These are phyloP conservation scores for Globisporangium uncinulatum DNA, from an alignment of 352 stramenopile species.

Conservation along the genomic window DNA sequence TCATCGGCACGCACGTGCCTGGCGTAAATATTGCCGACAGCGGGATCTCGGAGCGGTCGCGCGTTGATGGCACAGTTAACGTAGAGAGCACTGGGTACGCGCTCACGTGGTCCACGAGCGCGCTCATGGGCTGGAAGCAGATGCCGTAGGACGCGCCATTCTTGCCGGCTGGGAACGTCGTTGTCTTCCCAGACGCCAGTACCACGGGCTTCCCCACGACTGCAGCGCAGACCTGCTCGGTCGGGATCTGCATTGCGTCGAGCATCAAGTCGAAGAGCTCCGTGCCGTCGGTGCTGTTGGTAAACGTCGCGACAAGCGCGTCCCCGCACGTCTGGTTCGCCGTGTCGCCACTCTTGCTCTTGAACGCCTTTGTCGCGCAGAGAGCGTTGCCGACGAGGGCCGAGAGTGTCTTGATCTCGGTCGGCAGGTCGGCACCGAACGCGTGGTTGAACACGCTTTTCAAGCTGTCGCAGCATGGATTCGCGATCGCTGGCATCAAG, in stretches of 20 bases:
- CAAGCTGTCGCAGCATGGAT: constrained; percentile 1
- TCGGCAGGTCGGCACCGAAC: constrained; percentile 4
- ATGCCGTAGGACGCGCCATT: not conserved
- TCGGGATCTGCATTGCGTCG: constrained; percentile 8
- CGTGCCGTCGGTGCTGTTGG: not conserved
- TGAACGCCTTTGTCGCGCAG: constrained; percentile 8
- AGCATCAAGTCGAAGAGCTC: not conserved
- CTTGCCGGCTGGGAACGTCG: not conserved
- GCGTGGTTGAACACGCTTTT: constrained; percentile 5
- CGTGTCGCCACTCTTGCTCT: not conserved
- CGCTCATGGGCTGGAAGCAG: constrained; percentile 7
- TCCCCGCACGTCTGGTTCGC: constrained; percentile 2
- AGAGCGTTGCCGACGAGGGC: constrained; percentile 9
- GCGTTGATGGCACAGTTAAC: not conserved
- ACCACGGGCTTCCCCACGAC: constrained; percentile 3
- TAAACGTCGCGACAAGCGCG: not conserved
- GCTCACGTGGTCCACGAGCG: constrained; percentile 12
- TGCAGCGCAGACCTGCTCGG: constrained; percentile 5
- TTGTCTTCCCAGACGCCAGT: constrained; percentile 1
- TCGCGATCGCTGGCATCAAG: constrained; percentile 3
- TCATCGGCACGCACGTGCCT: constrained; percentile 1
- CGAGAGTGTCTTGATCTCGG: constrained; percentile 1
- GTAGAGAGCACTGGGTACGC: not conserved
- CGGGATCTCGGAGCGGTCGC: not conserved
- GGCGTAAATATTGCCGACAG: not conserved